Conservation (phyloP, 495 filamentous ascomycete species). For the Aspergillus nidulans region DNA sequence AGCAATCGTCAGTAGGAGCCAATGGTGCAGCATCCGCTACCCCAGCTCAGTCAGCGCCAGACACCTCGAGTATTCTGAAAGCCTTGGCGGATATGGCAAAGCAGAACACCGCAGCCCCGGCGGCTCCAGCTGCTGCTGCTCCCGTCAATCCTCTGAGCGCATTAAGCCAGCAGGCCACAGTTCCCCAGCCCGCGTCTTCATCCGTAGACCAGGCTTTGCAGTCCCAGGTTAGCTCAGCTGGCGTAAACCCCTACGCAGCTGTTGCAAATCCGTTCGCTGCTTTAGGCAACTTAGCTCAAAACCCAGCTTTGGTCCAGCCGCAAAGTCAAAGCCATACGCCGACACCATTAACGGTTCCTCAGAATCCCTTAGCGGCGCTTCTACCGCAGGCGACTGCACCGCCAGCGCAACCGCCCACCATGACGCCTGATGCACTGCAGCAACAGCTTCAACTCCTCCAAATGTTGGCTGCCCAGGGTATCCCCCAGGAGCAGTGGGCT, state of each 20-base stretch:
- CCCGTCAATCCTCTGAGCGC: constrained; percentile 51
- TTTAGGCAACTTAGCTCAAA: constrained; percentile 33
- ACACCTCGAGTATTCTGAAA: constrained; percentile 72
- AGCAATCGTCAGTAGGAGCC: constrained; percentile 30
- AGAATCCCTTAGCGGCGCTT: constrained; percentile 46
- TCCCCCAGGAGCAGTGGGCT: constrained; percentile 59
- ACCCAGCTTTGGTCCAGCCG: constrained; percentile 44
- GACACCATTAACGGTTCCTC: constrained; percentile 35
- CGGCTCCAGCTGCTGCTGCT: constrained; percentile 45
- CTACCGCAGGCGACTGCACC: constrained; percentile 35
- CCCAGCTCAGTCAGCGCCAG: constrained; percentile 39
- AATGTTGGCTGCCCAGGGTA: constrained; percentile 52
- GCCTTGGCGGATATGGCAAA: constrained; percentile 82
- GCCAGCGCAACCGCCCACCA: constrained; percentile 24
- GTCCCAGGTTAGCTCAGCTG: constrained; percentile 43
- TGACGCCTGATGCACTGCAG: constrained; percentile 39
- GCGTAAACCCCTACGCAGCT: constrained; percentile 57
- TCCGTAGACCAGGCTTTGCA: constrained; percentile 46
- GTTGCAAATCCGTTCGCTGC: constrained; percentile 48
- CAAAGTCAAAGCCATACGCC: constrained; percentile 41
- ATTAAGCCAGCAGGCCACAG: constrained; percentile 46
- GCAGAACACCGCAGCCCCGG: constrained; percentile 64
- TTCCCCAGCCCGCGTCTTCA: constrained; percentile 38
- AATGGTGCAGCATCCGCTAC: constrained; percentile 33
- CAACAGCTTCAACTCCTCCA: constrained; percentile 64